Evolutionary conservation across 805 yeast species (phyloP).

Genomic region (Ogataea minuta): DNA sequence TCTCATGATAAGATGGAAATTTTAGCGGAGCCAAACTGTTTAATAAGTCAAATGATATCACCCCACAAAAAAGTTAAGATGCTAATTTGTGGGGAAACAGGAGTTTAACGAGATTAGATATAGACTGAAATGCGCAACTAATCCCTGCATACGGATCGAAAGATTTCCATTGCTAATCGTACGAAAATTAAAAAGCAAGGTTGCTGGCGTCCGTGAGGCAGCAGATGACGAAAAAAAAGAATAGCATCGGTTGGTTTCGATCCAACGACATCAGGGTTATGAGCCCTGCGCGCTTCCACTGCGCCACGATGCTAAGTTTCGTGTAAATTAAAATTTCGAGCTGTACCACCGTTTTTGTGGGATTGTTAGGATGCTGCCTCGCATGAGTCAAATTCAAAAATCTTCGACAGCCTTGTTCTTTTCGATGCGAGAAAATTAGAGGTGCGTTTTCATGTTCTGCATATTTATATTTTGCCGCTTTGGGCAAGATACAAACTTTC

Average conservation of each 20-base stretch:
- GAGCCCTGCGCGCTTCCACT: slow-evolving; percentile 99
- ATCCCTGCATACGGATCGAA: too few species aligned
- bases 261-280: slow-evolving; percentile 98
- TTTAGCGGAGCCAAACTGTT: not conserved
- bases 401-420: too few species aligned
- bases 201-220: not conserved
- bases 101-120: not conserved
- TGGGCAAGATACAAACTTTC: slow-evolving; percentile 2
- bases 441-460: not conserved
- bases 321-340: not conserved
- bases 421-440: not conserved
- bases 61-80: slow-evolving; percentile 11
- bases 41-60: slow-evolving; percentile 6
- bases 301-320: slow-evolving; percentile 84
- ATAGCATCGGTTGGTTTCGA: slow-evolving; percentile 95
- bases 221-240: slow-evolving; percentile 31
- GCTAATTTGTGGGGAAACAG: not conserved
- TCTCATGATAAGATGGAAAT: slow-evolving; percentile 1
- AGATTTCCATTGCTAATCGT: too few species aligned
- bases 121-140: slow-evolving; percentile 1
- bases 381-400: too few species aligned
- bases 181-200: not conserved
- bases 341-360: too few species aligned
- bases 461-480: slow-evolving; percentile 6
- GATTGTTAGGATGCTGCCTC: too few species aligned